Evolutionary conservation across 73 alveolate genomes (phyloP).

Genomic region (Uronychia setigera): DNA sequence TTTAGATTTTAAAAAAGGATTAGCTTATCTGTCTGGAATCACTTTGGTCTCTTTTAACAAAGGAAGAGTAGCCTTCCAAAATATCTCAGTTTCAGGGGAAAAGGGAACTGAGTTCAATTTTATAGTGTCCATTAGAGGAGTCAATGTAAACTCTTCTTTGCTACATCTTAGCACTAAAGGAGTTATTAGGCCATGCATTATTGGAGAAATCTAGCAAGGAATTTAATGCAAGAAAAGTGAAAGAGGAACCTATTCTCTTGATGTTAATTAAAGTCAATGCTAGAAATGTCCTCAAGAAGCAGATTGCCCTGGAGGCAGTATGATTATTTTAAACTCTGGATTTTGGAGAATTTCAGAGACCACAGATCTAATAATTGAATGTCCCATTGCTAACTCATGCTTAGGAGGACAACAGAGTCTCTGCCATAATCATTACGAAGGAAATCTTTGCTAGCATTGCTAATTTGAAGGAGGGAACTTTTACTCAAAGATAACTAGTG

Average conservation of each 20-base stretch:
- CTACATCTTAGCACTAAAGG: too few relatives aligned
- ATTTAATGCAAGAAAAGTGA: background rate
- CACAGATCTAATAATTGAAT: constrained; percentile 29
- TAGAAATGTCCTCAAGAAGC: background rate
- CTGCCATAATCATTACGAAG: constrained; percentile 62
- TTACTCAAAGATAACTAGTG: too few relatives aligned
- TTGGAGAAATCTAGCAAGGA: background rate
- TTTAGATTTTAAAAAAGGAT: too few relatives aligned
- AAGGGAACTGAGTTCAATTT: too few relatives aligned
- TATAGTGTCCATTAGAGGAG: too few relatives aligned
- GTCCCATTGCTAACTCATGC: constrained; percentile 42
- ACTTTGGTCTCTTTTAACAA: too few relatives aligned
- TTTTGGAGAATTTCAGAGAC: constrained; percentile 38
- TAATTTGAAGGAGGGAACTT: background rate
- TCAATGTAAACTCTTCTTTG: too few relatives aligned
- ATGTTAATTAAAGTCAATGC: background rate
- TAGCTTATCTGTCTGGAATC: too few relatives aligned
- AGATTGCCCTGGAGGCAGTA: constrained; percentile 31
- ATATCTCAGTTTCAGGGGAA: too few relatives aligned
- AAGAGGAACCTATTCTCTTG: background rate
- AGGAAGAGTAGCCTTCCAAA: too few relatives aligned
- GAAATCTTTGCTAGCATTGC: constrained; percentile 65
- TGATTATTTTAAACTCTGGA: constrained; percentile 5
- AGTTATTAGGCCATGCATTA: background rate
- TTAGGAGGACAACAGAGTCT: constrained; percentile 15